Evolutionary conservation across 2,329 filamentous ascomycete genomes (phyloP).

Genomic region (Microsporum audouinii): DNA sequence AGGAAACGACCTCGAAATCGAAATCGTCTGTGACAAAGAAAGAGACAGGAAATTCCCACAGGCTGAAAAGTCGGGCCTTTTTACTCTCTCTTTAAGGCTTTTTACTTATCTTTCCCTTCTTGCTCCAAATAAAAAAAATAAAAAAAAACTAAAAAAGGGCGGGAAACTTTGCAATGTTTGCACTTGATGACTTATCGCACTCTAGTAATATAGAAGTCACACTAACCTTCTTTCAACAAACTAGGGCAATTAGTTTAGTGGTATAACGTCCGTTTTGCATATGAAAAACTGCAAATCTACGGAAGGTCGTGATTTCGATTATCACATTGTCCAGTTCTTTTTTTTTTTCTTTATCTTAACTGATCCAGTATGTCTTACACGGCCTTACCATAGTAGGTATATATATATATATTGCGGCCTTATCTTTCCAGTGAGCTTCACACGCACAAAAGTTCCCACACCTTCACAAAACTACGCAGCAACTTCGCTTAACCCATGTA

Average conservation of each 20-base stretch:
- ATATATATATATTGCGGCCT: neutral
- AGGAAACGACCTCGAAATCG: neutral
- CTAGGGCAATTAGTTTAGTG: constrained; percentile 18
- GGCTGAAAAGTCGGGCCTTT: neutral
- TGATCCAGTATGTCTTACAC: neutral
- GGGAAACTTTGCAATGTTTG: constrained; percentile 2
- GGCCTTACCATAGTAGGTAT: neutral
- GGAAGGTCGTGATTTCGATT: constrained; percentile 22
- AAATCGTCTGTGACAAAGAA: neutral
- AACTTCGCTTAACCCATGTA: too few species aligned
- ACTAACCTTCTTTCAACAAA: too few species aligned
- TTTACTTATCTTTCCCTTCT: neutral
- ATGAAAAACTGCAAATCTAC: constrained; percentile 7
- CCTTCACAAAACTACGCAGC: too few species aligned
- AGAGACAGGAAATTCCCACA: neutral
- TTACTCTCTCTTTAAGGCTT: neutral
- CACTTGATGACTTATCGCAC: neutral
- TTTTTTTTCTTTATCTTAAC: constrained; percentile 7
- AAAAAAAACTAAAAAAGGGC: neutral
- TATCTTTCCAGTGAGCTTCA: neutral
- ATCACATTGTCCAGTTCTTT: constrained; percentile 17
- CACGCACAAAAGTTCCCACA: too few species aligned
- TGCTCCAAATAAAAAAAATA: neutral
- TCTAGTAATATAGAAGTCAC: too few species aligned
- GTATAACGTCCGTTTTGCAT: constrained; percentile 23